Evolutionary conservation across 352 stramenopile genomes (phyloP).

Genomic region (Pseudoperonospora humuli): DNA sequence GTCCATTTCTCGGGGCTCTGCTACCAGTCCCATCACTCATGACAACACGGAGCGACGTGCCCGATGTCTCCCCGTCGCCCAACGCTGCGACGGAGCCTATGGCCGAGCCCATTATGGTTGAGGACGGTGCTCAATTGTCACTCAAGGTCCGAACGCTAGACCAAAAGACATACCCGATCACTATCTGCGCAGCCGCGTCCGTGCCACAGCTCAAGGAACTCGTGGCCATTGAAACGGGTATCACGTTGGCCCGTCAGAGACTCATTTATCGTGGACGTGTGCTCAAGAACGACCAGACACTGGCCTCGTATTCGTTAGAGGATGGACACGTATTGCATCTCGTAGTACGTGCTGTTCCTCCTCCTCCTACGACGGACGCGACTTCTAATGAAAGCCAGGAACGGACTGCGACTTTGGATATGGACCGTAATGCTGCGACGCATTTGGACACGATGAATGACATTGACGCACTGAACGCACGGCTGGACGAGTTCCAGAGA

Average conservation of each 20-base stretch:
- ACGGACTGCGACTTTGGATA: constrained; percentile 7
- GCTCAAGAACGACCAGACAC: constrained; percentile 78
- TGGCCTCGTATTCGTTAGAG: constrained; percentile 68
- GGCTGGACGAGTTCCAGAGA: constrained; percentile 12
- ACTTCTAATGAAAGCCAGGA: constrained; percentile 6
- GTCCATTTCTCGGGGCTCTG: too few species aligned
- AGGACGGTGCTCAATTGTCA: constrained; percentile 31
- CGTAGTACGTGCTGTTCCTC: constrained; percentile 46
- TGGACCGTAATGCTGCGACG: constrained; percentile 1
- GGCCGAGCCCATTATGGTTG: constrained; percentile 7
- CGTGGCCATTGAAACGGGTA: constrained; percentile 58
- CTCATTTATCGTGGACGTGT: constrained; percentile 84
- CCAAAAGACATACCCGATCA: constrained; percentile 74
- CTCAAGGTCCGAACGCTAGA: constrained; percentile 81
- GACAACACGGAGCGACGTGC: not conserved
- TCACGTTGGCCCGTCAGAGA: constrained; percentile 62
- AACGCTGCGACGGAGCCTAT: constrained; percentile 8
- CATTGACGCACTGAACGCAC: constrained; percentile 6
- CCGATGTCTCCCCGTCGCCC: not conserved
- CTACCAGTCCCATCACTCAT: not conserved
- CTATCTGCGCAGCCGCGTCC: constrained; percentile 46
- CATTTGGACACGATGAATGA: not conserved
- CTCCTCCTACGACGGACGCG: constrained; percentile 26
- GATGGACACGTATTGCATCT: constrained; percentile 79
- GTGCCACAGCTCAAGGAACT: constrained; percentile 71